Evolutionary conservation across 1,284 basidiomycete species (phyloP), one percentile per base, ranked within the genome.

Genomic region (Ceratobasidium sp.): DNA sequence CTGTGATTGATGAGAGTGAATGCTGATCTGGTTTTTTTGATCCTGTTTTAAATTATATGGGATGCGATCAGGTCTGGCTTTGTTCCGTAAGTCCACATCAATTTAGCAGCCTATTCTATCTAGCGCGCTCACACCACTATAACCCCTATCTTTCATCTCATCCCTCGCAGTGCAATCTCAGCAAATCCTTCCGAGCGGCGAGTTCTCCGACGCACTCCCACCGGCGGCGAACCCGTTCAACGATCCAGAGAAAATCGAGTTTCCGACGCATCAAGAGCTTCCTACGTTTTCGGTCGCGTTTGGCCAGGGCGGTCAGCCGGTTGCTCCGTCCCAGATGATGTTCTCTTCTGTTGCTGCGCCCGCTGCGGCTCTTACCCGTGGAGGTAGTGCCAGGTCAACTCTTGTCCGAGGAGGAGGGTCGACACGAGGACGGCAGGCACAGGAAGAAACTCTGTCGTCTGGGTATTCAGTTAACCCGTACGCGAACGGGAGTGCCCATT

Each of bases 171-270:
- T 94, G 78, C 88, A 90, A 80, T 86, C 87, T 7, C 86, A 91
- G 78, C 88, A 92, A 80, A 85, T 87, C 7, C 82, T 91, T 15
- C 85, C 87, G 66, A 89, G 87, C n/a, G 88, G 89, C 60, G 89
- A 89, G 80, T 89, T 89, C 80, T 60, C 70, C 20, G 58, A 63
- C 23, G 70, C 40, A 3, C 56, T 73, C 39, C 56, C 55, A 28
- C 23, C 26, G 13, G 58, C 58, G 28, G 33, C 33, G 33, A 33
- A n/a, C n/a, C n/a, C n/a, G n/a, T n/a, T n/a, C n/a, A n/a, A 33
- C 33, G 70, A 73, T 40, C 58, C 70, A 33, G 70, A 73, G 46
- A 73, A 73, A 39, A 42, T 73, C 33, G 70, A 42, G 18, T 73
- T 73, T 44, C 70, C 70, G 28, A 51, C 70, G 12, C 56, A 73